Base-by-base conservation (phyloP, 441 rosid genomes). In the Gossypium schwendimanii region DNA sequence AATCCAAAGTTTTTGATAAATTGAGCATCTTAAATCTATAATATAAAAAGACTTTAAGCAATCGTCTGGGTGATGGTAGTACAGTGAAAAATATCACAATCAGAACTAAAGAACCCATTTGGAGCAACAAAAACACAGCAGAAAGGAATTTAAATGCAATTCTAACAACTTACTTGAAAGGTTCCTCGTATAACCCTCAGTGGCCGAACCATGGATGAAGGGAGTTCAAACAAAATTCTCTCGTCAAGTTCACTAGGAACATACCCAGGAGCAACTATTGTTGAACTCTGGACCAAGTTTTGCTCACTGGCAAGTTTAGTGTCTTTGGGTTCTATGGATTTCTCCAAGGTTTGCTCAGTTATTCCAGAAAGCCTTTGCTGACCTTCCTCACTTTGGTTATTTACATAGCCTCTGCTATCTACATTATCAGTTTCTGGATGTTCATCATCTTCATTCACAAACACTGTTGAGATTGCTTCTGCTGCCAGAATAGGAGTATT, bases 161-260 rank as follows among this genome's bases (percentile, higher is more conserved):
- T 58, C 47, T 33, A 67, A 33, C 49, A 79, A 79, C 90, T 80
- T 87, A 92, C 99, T 77, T 96, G 99, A 82, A 94, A 92, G 74
- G 91, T 96, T 87, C 99, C 99, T 70, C 77, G 88, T 70, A 89
- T 81, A 79, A 92, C 95, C 80, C 90, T 82, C 76, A 93, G 83
- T 2, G 97, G 97, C 71, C 97, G 89, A 82, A 96, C 98, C 98
- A 96, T 96, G 54, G 98, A 94, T 72, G 98, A 85, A 70, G 96
- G 85, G 84, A 94, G 88, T 85, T 94, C 99, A 80, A 91, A 85
- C 86, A 92, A 84, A 71, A 96, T 92, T 80, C 94, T 88, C 83
- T 91, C 99, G 81, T 96, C 92, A 71, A 83, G 84, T 80, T 93
- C 96, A 79, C 96, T 87, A 63, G 97, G 98, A 76, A 91, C 86